Conservation (phyloP, 2,329 filamentous ascomycete genomes). For the Cercospora brassicicola region DNA sequence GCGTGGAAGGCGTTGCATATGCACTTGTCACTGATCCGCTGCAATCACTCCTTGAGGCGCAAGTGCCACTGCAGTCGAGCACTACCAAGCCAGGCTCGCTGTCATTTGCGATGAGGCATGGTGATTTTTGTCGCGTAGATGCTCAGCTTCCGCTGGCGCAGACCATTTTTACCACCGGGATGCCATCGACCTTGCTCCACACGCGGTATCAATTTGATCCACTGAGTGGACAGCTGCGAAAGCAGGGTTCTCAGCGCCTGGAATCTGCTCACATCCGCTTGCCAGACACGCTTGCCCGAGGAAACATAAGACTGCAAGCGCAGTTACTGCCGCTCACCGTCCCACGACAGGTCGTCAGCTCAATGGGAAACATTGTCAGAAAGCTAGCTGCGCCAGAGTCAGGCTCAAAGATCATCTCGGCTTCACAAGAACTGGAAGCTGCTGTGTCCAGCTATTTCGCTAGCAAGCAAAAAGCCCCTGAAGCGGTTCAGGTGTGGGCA, state of each 20-base stretch:
- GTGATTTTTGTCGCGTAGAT: slow-evolving; percentile 1
- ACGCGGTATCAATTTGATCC: slow-evolving; percentile 29
- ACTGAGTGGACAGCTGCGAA: slow-evolving; percentile 12
- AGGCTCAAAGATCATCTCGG: slow-evolving; percentile 47
- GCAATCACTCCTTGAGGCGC: slow-evolving; percentile 12
- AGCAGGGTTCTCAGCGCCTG: slow-evolving; percentile 19
- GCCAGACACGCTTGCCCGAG: slow-evolving; percentile 11
- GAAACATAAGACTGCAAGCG: slow-evolving; percentile 7
- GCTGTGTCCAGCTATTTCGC: slow-evolving; percentile 62
- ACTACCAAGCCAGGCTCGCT: slow-evolving; percentile 36
- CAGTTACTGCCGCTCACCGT: slow-evolving; percentile 58
- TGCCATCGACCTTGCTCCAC: slow-evolving; percentile 56
- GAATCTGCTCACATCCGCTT: slow-evolving; percentile 28
- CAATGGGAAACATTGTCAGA: slow-evolving; percentile 77
- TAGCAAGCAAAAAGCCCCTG: slow-evolving; percentile 41
- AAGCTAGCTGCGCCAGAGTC: slow-evolving; percentile 36
- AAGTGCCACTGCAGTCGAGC: slow-evolving; percentile 19
- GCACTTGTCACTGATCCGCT: slow-evolving; percentile 22
- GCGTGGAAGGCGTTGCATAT: slow-evolving; percentile 37
- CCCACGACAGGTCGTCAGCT: slow-evolving; percentile 62
- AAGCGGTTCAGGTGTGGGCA: slow-evolving; percentile 70
- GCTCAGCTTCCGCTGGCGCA: slow-evolving; percentile 67
- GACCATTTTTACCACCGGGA: slow-evolving; percentile 73
- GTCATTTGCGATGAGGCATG: slow-evolving; percentile 24
- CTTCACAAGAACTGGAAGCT: slow-evolving; percentile 70